phyloP scores from a whole-genome alignment of 116 monocot genomes.

The Zostera marina region DNA sequence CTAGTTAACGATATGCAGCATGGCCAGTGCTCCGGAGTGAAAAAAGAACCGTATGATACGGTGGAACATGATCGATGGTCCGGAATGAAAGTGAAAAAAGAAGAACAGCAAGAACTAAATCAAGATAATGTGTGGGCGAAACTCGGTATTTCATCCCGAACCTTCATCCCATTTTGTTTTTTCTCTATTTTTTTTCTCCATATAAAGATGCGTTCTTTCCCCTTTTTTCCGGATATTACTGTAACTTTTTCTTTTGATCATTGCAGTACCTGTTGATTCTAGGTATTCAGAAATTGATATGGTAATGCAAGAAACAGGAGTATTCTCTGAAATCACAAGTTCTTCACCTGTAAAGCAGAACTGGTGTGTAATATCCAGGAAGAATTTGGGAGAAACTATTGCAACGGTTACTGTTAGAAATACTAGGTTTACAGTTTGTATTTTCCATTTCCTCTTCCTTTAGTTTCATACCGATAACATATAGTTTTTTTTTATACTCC shows the following conservation, averaged over 20 bases:
- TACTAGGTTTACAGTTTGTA: constrained; percentile 1
- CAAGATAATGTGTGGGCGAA: neutral
- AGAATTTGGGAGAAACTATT: neutral
- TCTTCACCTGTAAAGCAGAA: neutral
- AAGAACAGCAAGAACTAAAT: neutral
- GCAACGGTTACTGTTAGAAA: constrained; percentile 3
- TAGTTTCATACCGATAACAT: neutral
- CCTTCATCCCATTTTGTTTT: neutral
- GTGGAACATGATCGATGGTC: constrained; percentile 4
- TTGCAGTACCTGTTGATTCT: constrained; percentile 6
- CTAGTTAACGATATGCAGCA: neutral
- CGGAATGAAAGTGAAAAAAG: neutral
- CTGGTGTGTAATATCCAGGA: constrained; percentile 6
- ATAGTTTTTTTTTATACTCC: neutral
- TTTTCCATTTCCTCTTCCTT: neutral
- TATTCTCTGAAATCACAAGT: neutral
- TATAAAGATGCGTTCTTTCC: neutral
- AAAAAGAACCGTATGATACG: neutral
- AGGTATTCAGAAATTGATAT: neutral
- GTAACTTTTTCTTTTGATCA: neutral
- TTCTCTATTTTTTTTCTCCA: neutral
- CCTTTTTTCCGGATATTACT: neutral
- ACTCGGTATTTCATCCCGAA: neutral
- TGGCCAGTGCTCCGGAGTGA: neutral
- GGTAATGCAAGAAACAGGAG: constrained; percentile 4